A percentile compares a stretch with the other conserved stretches of the same genome.
Evolutionary conservation across 2,329 filamentous ascomycete species (phyloP).

Genomic region (Hypoxylon sp.): DNA sequence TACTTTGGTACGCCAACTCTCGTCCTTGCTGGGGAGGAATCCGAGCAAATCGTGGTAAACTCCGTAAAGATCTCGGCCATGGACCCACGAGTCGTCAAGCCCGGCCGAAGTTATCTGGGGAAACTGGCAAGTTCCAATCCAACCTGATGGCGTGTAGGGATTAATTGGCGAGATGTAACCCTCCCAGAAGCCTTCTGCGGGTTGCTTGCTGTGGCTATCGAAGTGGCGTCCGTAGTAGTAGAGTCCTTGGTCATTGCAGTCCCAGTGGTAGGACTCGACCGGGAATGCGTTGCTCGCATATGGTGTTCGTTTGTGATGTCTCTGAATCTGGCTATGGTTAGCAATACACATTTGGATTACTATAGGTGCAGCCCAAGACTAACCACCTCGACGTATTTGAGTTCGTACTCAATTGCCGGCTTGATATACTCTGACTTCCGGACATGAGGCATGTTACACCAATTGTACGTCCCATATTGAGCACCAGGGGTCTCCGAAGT

Average conservation of each 20-base stretch:
- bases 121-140: conserved; percentile 82
- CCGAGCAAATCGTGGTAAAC: conserved; percentile 79
- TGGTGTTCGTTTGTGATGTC: conserved; percentile 88
- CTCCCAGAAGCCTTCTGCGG: conserved; percentile 74
- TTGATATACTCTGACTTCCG: conserved; percentile 74
- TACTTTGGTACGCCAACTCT: conserved; percentile 63
- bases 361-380: conserved; percentile 49
- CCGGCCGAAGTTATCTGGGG: conserved; percentile 83
- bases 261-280: conserved; percentile 78
- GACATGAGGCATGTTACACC: conserved; percentile 92
- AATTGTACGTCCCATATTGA: conserved; percentile 79
- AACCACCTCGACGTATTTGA: conserved; percentile 83
- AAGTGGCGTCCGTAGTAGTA: conserved; percentile 78
- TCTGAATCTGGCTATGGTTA: conserved; percentile 71
- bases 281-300: conserved; percentile 85
- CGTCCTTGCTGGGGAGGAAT: conserved; percentile 72
- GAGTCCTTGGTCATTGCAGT: conserved; percentile 78
- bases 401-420: conserved; percentile 68
- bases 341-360: background rate
- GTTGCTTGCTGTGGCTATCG: conserved; percentile 41
- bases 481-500: conserved; percentile 70
- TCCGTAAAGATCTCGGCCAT: conserved; percentile 82
- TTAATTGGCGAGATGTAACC: conserved; percentile 74
- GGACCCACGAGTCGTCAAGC: conserved; percentile 80
- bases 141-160: conserved; percentile 76